Evolutionary conservation across 176 grass and related monocot species (phyloP).

Genomic region (Triticum dicoccoides): DNA sequence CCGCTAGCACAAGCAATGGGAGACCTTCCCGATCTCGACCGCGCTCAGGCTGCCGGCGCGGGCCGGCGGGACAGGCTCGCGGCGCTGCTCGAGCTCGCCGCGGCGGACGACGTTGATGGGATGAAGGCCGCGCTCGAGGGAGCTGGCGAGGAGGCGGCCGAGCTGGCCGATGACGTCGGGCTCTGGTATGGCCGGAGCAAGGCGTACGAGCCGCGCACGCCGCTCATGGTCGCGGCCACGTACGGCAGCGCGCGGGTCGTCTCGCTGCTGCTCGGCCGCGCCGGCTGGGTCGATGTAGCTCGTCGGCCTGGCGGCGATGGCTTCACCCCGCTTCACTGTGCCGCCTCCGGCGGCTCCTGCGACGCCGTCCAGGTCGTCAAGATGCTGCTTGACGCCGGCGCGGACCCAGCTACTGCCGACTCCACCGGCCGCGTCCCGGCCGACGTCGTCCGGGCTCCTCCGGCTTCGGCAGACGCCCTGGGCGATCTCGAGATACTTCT

Average conservation of each 20-base stretch:
- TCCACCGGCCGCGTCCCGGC: constrained; percentile 41
- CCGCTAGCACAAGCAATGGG: constrained; percentile 16
- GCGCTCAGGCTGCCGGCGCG: constrained; percentile 18
- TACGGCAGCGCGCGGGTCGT: constrained; percentile 62
- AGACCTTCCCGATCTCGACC: constrained; percentile 40
- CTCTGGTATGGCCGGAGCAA: constrained; percentile 76
- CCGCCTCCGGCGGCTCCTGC: constrained; percentile 54
- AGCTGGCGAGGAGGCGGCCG: constrained; percentile 8
- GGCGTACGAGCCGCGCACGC: constrained; percentile 67
- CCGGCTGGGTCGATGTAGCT: constrained; percentile 55
- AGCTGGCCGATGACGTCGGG: constrained; percentile 49
- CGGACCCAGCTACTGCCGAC: constrained; percentile 51
- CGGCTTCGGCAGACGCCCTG: constrained; percentile 15
- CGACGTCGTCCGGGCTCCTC: constrained; percentile 47
- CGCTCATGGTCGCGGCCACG: constrained; percentile 82
- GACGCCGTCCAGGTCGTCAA: constrained; percentile 52
- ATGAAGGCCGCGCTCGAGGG: constrained; percentile 24
- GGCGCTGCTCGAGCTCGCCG: constrained; percentile 67
- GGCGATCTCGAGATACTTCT: constrained; percentile 51
- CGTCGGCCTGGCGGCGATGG: constrained; percentile 33
- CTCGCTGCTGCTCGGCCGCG: constrained; percentile 42
- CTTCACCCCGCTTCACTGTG: constrained; percentile 78
- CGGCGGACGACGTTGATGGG: constrained; percentile 46
- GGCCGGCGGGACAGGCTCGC: constrained; percentile 37
- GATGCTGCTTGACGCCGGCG: constrained; percentile 63